Evolutionary conservation across 1,139 yeast genomes (phyloP).

Genomic region (Sugiyamaella japonica): DNA sequence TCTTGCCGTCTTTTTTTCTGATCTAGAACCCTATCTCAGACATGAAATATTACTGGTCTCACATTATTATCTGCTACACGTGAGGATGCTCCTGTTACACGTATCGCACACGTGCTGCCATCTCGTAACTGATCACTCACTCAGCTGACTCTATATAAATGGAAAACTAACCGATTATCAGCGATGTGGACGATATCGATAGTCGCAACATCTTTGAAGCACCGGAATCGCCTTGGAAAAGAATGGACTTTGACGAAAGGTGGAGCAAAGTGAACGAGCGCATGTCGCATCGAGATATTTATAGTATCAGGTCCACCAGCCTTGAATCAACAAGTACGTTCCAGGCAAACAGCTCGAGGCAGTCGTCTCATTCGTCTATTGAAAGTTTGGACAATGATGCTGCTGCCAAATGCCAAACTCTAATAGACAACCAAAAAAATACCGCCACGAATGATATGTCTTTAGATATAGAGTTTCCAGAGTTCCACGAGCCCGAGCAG

Average conservation of each 20-base stretch:
- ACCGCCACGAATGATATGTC: too few relatives aligned
- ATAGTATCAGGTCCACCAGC: conserved; percentile 10
- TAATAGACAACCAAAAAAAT: neutral
- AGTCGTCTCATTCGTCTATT: neutral
- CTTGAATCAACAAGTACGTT: conserved; percentile 3
- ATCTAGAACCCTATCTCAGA: neutral
- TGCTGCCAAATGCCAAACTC: neutral
- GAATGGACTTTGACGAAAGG: conserved; percentile 25
- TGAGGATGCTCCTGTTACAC: too few relatives aligned
- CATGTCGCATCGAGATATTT: conserved; percentile 1
- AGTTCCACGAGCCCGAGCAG: conserved; percentile 14
- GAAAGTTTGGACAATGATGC: neutral
- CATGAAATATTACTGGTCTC: neutral
- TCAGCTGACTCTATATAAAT: neutral
- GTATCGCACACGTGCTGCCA: neutral
- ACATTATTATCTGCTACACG: too few relatives aligned
- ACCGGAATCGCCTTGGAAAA: conserved; percentile 29
- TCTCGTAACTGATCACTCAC: neutral
- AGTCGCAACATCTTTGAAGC: conserved; percentile 22
- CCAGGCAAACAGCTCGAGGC: neutral
- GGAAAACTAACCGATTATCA: neutral
- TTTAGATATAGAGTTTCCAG: neutral
- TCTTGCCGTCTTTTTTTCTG: too few relatives aligned
- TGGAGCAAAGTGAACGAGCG: conserved; percentile 19
- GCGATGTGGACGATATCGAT: conserved; percentile 24